Conservation (phyloP, 371 early-diverging fungal species). For the Capniomyces stellatus region DNA sequence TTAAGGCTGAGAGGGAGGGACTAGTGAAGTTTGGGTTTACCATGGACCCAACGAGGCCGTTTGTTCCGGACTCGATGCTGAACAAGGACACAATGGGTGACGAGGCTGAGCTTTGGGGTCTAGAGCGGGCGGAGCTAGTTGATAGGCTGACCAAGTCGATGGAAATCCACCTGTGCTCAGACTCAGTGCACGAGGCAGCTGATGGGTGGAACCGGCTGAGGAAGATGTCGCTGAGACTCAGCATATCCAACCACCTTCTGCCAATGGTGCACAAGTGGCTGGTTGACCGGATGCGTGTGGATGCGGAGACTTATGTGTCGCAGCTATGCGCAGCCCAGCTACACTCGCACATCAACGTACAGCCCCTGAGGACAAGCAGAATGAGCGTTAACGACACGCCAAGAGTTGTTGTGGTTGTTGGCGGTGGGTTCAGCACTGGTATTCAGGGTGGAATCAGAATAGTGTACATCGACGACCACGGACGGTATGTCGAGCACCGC, state of each 20-base stretch:
- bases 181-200: constrained; percentile 28
- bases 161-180: constrained; percentile 5
- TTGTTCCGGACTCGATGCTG: constrained; percentile 10
- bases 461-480: constrained; percentile 58
- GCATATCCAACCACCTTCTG: constrained; percentile 42
- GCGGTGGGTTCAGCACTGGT: constrained; percentile 52
- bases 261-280: constrained; percentile 57
- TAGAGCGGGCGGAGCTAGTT: constrained; percentile 9
- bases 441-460: constrained; percentile 47
- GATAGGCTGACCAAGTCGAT: constrained; percentile 5
- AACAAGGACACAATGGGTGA: background rate
- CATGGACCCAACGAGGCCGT: constrained; percentile 35
- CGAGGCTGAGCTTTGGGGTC: constrained; percentile 9
- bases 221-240: constrained; percentile 36
- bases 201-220: constrained; percentile 68
- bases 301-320: constrained; percentile 54
- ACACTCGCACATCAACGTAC: constrained; percentile 55
- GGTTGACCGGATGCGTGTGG: constrained; percentile 45
- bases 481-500: constrained; percentile 43
- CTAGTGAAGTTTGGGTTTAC: constrained; percentile 44
- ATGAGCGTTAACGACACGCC: constrained; percentile 35
- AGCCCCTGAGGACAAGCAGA: constrained; percentile 36
- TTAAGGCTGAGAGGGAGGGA: constrained; percentile 58
- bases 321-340: constrained; percentile 39
- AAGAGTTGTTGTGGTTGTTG: constrained; percentile 67